A percentile compares a stretch with the other conserved stretches of the same genome.
Evolutionary conservation across 495 filamentous ascomycete species (phyloP).

Genomic region (Cryomyces antarcticus): DNA sequence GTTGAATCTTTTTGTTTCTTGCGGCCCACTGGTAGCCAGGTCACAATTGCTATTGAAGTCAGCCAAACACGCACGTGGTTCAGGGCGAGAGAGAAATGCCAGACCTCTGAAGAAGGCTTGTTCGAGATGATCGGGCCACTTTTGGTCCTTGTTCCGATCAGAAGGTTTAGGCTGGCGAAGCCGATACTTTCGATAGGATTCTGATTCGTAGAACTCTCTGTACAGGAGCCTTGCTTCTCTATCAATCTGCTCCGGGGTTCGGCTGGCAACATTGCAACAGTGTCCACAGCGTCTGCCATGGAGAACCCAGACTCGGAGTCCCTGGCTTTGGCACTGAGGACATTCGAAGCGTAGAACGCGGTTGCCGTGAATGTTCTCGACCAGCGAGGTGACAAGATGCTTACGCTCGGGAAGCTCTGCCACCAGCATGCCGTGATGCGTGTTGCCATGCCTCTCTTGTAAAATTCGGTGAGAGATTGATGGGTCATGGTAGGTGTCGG

Average conservation of each 20-base stretch:
- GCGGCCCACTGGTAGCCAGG: constrained; percentile 64
- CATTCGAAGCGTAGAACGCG: too few species aligned
- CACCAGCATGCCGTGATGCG: constrained; percentile 3
- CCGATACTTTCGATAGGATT: constrained; percentile 47
- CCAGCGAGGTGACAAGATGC: too few species aligned
- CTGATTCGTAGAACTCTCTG: constrained; percentile 16
- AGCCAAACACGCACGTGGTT: neutral
- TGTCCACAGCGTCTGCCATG: too few species aligned
- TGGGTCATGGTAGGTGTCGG: neutral
- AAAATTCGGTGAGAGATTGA: constrained; percentile 8
- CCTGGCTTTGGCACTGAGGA: too few species aligned
- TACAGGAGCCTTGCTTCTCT: constrained; percentile 11
- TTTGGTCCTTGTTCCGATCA: constrained; percentile 31
- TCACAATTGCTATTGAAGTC: constrained; percentile 46
- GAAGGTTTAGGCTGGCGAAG: constrained; percentile 37
- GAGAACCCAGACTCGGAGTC: too few species aligned
- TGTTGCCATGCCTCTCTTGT: constrained; percentile 19
- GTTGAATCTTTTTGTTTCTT: constrained; percentile 37
- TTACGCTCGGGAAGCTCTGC: too few species aligned
- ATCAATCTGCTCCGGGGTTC: constrained; percentile 5
- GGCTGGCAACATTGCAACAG: neutral
- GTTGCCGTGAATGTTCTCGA: too few species aligned
- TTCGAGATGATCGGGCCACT: constrained; percentile 75
- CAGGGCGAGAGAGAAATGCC: neutral
- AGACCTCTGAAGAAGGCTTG: constrained; percentile 78